Evolutionary conservation across 2,329 filamentous ascomycete genomes (phyloP).

Genomic region (Neophaeococcomyces aloes): DNA sequence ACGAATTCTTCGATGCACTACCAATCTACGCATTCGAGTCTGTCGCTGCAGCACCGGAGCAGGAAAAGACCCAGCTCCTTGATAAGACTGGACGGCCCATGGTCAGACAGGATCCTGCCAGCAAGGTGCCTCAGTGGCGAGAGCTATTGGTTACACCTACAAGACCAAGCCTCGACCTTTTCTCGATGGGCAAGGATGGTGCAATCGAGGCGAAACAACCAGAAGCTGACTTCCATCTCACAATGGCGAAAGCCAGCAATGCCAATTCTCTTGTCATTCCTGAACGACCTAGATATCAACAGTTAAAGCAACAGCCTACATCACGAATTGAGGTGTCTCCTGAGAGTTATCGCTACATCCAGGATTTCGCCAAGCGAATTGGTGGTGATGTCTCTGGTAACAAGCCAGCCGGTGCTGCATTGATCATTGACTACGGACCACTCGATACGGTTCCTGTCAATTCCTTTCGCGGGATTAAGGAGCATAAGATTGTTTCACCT

Average conservation of each 20-base stretch:
- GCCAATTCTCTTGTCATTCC: constrained; percentile 79
- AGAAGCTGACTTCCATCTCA: constrained; percentile 77
- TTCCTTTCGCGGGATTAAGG: constrained; percentile 77
- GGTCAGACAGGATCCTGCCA: constrained; percentile 30
- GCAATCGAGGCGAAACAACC: constrained; percentile 30
- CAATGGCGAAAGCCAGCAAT: constrained; percentile 62
- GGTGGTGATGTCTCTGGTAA: constrained; percentile 53
- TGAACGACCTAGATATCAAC: constrained; percentile 64
- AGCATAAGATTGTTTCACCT: constrained; percentile 66
- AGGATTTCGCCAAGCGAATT: constrained; percentile 74
- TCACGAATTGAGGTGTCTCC: constrained; percentile 84
- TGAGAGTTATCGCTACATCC: constrained; percentile 67
- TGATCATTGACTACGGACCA: constrained; percentile 95
- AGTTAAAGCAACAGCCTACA: constrained; percentile 55
- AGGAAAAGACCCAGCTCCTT: constrained; percentile 36
- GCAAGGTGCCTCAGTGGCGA: constrained; percentile 57
- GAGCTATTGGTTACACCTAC: constrained; percentile 68
- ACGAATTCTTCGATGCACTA: constrained; percentile 97
- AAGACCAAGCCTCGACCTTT: constrained; percentile 46
- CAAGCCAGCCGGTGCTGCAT: constrained; percentile 65
- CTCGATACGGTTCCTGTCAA: constrained; percentile 68
- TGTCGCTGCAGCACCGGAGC: constrained; percentile 41
- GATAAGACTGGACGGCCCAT: constrained; percentile 35
- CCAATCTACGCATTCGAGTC: constrained; percentile 93
- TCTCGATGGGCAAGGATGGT: constrained; percentile 30